Conservation (phyloP, 2,329 filamentous ascomycete genomes). For the Intubia oerlemansii region DNA sequence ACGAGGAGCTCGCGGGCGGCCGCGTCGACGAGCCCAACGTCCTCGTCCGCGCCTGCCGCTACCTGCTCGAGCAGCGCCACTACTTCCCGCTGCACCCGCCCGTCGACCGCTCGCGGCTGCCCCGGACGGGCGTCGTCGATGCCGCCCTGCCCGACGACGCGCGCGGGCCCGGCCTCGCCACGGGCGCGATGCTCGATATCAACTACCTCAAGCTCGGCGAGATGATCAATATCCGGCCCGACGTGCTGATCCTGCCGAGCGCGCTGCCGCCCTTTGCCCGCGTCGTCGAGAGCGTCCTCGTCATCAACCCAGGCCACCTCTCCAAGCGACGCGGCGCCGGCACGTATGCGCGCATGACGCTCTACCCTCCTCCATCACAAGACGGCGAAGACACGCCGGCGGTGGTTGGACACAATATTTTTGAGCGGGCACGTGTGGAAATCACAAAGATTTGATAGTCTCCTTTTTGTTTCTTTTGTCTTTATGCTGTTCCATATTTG, state of each 20-base stretch:
- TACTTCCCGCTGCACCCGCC: constrained; percentile 84
- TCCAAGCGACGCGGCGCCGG: constrained; percentile 72
- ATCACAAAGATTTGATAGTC: constrained; percentile 55
- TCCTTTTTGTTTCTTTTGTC: background rate
- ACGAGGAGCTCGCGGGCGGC: constrained; percentile 45
- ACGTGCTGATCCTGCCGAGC: constrained; percentile 68
- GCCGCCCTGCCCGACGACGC: constrained; percentile 34
- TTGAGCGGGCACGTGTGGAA: constrained; percentile 68
- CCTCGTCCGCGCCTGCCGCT: constrained; percentile 49
- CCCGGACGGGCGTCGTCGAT: constrained; percentile 39
- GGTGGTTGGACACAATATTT: constrained; percentile 57
- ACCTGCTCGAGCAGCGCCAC: constrained; percentile 74
- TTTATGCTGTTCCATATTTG: too few species aligned
- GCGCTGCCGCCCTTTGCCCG: constrained; percentile 71
- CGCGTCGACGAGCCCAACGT: constrained; percentile 31
- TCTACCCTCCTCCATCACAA: constrained; percentile 40
- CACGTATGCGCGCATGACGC: constrained; percentile 61
- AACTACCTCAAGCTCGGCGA: constrained; percentile 77
- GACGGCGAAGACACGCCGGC: constrained; percentile 34
- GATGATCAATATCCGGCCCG: constrained; percentile 69
- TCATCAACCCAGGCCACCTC: constrained; percentile 75
- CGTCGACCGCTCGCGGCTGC: constrained; percentile 42
- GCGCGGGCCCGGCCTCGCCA: constrained; percentile 35
- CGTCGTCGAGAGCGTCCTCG: constrained; percentile 75
- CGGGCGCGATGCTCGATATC: constrained; percentile 62